Base-by-base conservation (phyloP, 371 early-diverging fungal species). In the Quaeritorhiza haematococci region DNA sequence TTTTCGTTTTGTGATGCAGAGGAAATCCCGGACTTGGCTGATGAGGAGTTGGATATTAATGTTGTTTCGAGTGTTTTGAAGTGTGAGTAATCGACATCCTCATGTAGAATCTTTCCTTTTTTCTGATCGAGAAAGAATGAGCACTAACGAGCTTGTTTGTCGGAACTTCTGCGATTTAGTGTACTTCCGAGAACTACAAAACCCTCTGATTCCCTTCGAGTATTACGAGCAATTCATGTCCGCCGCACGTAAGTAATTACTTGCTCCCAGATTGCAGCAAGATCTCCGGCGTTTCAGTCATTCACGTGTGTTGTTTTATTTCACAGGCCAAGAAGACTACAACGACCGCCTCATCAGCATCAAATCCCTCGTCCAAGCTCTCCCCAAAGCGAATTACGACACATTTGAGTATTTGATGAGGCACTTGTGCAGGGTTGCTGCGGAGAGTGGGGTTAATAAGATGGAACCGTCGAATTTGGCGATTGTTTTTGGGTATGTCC, bases 381-480 rank as follows among this genome's bases (percentile, higher is more conserved):
- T 92, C 24, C 92, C 92, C 1, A 74, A 72, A 24, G 53, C 75
- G 13, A 84, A 92, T 58, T 88, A 80, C 62, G 72, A 60, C n/a
- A 83, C 85, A 0, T 73, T 91, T 0, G 78, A 87, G 54, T 86
- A 75, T 53, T 61, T 92, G 35, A 80, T 88, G 74, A 75, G 76
- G 27, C 91, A 90, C 69, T 62, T 92, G 42, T 41, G 13, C 52
- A 70, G 69, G 49, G 86, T 91, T 0, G 74, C 84, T 1, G 71
- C 74, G 3, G 72, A 84, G 32, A 71, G 82, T 33, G 81, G 80
- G 3, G 68, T 75, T n/a, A 92, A 89, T 66, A 92, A 92, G 67
- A 92, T 92, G 92, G 91, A 92, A 59, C 69, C 86, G 24, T 73
- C 83, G 2, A 92, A 91, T 66, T 64, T 92, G 19, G 91, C 92